phyloP scores from a whole-genome alignment of 306 rosid species.

The Prunus campanulata region DNA sequence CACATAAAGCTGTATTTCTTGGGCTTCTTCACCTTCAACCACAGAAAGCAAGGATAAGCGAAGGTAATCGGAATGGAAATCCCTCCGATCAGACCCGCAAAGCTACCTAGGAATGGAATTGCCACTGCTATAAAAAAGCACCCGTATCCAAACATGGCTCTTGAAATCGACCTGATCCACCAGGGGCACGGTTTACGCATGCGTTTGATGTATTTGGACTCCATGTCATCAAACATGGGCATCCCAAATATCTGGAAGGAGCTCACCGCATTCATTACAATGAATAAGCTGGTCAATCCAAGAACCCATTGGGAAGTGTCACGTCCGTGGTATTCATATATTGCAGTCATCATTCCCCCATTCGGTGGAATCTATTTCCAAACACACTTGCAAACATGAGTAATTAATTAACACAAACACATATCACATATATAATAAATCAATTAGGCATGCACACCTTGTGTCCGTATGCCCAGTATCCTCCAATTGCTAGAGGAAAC shows the following conservation, averaged over 20 bases:
- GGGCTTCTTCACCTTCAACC: constrained; percentile 41
- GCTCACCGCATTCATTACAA: constrained; percentile 31
- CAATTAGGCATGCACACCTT: constrained; percentile 10
- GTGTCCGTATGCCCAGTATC: constrained; percentile 47
- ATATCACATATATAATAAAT: no score
- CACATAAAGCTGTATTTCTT: constrained; percentile 24
- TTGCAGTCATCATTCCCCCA: constrained; percentile 47
- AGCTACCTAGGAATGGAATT: constrained; percentile 28
- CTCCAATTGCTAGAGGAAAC: constrained; percentile 43
- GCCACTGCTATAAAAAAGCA: constrained; percentile 36
- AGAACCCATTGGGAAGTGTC: constrained; percentile 31
- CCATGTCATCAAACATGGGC: constrained; percentile 43
- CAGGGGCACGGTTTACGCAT: constrained; percentile 32
- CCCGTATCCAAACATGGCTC: constrained; percentile 27
- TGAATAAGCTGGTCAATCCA: constrained; percentile 30
- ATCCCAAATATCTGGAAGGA: constrained; percentile 48
- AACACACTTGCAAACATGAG: not conserved
- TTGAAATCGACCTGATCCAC: constrained; percentile 35
- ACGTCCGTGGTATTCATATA: constrained; percentile 31
- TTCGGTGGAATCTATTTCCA: constrained; percentile 29
- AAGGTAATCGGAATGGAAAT: constrained; percentile 36
- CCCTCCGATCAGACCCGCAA: constrained; percentile 41
- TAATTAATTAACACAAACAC: no score
- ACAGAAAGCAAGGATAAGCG: constrained; percentile 42
- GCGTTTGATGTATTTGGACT: constrained; percentile 32